Evolutionary conservation across 163 green algal species (phyloP).

Genomic region (Chloromonas sp.): DNA sequence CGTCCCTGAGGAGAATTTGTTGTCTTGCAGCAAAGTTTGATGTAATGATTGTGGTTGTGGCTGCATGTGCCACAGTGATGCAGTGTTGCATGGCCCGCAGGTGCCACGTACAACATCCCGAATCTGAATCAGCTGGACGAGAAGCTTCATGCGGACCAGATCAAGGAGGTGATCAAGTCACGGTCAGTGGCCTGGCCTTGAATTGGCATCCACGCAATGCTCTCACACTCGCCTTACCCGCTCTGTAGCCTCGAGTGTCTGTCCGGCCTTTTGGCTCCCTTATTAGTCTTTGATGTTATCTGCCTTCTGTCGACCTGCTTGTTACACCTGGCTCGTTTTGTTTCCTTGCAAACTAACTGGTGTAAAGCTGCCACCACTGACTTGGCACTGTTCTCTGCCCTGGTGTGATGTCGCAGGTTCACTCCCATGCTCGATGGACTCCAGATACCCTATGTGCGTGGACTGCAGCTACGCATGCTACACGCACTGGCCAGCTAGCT

Average conservation of each 20-base stretch:
- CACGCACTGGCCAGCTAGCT: too few relatives aligned
- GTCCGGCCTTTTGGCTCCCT: neutral
- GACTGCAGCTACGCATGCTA: too few relatives aligned
- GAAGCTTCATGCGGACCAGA: neutral
- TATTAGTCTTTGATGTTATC: neutral
- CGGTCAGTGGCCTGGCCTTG: neutral
- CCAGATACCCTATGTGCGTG: too few relatives aligned
- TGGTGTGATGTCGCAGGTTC: too few relatives aligned
- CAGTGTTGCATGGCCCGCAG: neutral
- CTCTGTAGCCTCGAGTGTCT: neutral
- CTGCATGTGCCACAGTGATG: too few relatives aligned
- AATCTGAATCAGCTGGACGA: neutral
- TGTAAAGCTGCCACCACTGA: too few relatives aligned
- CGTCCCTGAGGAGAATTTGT: neutral
- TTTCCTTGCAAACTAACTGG: too few relatives aligned
- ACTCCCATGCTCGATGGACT: too few relatives aligned
- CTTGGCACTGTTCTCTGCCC: too few relatives aligned
- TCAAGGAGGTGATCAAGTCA: slow-evolving; percentile 2
- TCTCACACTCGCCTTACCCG: too few relatives aligned
- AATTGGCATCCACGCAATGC: neutral
- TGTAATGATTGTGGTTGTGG: neutral
- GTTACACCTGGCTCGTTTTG: neutral
- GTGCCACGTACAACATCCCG: slow-evolving; percentile 3
- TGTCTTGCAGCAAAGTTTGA: neutral
- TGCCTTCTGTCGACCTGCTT: neutral